Base-by-base conservation (phyloP, 768 basidiomycete genomes). In the Agaricus subrufescens region DNA sequence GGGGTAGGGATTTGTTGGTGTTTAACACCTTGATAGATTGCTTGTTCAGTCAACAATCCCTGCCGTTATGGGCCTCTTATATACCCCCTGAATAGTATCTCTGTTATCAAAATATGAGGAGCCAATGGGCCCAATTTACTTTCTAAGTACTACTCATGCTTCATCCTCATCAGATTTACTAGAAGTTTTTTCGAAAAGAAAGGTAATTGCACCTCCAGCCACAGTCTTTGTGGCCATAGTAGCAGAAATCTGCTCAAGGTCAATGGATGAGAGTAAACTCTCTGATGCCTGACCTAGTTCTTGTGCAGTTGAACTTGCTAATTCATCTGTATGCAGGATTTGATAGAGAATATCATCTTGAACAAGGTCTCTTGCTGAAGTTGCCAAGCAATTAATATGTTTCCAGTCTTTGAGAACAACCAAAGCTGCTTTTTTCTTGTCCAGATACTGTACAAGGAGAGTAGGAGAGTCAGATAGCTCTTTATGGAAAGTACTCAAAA, bases 331-430 rank as follows among this genome's bases (percentile, higher is more conserved):
- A 25, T 46, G 45, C 12, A 62, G 37, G 25, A 90, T 71, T 49
- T 71, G 75, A 7, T 78, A 80, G 23, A 94, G 76, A 50, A 91
- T 71, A 26, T 78, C 75, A 67, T 94, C 91, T 47, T 84, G 79
- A 48, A 93, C 75, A 14, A 76, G 68, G 23, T 81, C 75, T 45
- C 67, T 65, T 1, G 78, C 71, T 14, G 70, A 66, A 4, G 71
- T 61, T 45, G 71, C 73, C 19, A 89, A 70, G 65, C 91, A 90
- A 65, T 92, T 83, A 68, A 93, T 81, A 65, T 96, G 94, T 25
- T 79, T 86, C 92, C 93, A 96, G 64, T 90, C 83, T 44, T 83
- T 81, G 31, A 96, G 77, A 3, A 86, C 77, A 4, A 87, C 85
- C 38, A 95, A 78, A 52, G 75, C 85, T 8, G 75, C 76, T 61